Evolutionary conservation across 108 stramenopile species (phyloP).

Genomic region (Nitzschia inconspicua): DNA sequence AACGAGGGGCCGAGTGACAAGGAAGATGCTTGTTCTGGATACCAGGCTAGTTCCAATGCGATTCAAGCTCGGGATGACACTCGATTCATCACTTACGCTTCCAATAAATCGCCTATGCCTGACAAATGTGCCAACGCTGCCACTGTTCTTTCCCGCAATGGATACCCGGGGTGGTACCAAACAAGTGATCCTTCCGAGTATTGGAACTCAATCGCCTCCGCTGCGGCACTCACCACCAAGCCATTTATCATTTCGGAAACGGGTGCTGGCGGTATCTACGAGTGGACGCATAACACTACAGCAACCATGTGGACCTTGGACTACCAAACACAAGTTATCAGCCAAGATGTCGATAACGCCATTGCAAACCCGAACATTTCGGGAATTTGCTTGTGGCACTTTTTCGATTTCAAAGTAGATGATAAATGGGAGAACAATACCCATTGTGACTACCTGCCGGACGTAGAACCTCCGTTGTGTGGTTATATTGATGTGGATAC

Average conservation of each 20-base stretch:
- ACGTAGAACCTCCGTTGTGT: conserved; percentile 27
- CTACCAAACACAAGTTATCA: conserved; percentile 29
- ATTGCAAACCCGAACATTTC: conserved; percentile 24
- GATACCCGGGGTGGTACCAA: conserved; percentile 42
- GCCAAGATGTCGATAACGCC: conserved; percentile 27
- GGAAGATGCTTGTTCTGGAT: conserved; percentile 23
- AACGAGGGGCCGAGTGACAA: conserved; percentile 39
- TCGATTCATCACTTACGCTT: conserved; percentile 38
- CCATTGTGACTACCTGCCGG: conserved; percentile 37
- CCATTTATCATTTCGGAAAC: conserved; percentile 41
- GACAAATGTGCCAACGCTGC: conserved; percentile 26
- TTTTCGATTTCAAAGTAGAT: conserved; percentile 44
- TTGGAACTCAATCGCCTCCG: conserved; percentile 28
- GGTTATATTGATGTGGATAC: conserved; percentile 27
- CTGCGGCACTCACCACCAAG: conserved; percentile 11
- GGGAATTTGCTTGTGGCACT: conserved; percentile 41
- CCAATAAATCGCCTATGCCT: conserved; percentile 6
- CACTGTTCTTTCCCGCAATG: conserved; percentile 27
- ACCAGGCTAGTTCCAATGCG: conserved; percentile 17
- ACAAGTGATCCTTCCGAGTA: conserved; percentile 2
- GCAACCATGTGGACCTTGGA: conserved; percentile 21
- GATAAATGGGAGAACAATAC: conserved; percentile 28
- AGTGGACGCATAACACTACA: conserved; percentile 36
- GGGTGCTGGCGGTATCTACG: conserved; percentile 43
- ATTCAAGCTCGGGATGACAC: conserved; percentile 20